phyloP scores from a whole-genome alignment of 2,329 filamentous ascomycete species.

The Lachnellula hyalina region DNA sequence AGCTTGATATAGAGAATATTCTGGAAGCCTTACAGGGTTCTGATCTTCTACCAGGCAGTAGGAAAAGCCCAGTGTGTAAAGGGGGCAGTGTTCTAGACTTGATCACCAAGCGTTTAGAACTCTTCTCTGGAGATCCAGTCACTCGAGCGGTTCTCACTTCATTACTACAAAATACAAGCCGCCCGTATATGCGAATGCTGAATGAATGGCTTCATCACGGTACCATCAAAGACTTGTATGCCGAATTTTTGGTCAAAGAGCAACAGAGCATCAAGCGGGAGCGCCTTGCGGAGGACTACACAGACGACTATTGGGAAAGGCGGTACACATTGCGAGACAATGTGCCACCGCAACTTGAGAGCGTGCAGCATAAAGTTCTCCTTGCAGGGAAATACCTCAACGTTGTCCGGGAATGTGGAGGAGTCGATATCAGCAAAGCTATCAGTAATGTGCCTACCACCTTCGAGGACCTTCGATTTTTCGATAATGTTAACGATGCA shows the following conservation, averaged over 20 bases:
- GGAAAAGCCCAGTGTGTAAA: slow-evolving; percentile 85
- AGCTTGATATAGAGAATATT: slow-evolving; percentile 81
- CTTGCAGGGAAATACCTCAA: slow-evolving; percentile 97
- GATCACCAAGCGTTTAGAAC: slow-evolving; percentile 76
- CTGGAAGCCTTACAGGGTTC: slow-evolving; percentile 84
- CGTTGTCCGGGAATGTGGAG: slow-evolving; percentile 93
- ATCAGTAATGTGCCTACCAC: slow-evolving; percentile 84
- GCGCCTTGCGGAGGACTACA: slow-evolving; percentile 90
- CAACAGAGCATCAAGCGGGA: slow-evolving; percentile 92
- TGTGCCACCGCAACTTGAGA: slow-evolving; percentile 85
- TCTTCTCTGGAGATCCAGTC: slow-evolving; percentile 89
- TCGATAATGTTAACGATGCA: slow-evolving; percentile 92
- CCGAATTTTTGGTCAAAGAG: slow-evolving; percentile 91
- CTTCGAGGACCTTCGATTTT: slow-evolving; percentile 85
- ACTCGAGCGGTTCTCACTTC: slow-evolving; percentile 77
- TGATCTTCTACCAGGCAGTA: slow-evolving; percentile 70
- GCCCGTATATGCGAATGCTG: slow-evolving; percentile 95
- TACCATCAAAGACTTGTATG: slow-evolving; percentile 87
- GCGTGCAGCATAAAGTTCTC: slow-evolving; percentile 88
- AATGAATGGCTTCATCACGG: slow-evolving; percentile 98
- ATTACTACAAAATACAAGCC: slow-evolving; percentile 79
- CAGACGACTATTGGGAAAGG: slow-evolving; percentile 98
- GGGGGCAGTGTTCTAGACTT: slow-evolving; percentile 91
- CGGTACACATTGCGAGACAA: slow-evolving; percentile 92
- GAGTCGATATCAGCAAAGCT: slow-evolving; percentile 86